Base-by-base conservation (phyloP, 495 filamentous ascomycete genomes). In the Parachaetomium inaequale region DNA sequence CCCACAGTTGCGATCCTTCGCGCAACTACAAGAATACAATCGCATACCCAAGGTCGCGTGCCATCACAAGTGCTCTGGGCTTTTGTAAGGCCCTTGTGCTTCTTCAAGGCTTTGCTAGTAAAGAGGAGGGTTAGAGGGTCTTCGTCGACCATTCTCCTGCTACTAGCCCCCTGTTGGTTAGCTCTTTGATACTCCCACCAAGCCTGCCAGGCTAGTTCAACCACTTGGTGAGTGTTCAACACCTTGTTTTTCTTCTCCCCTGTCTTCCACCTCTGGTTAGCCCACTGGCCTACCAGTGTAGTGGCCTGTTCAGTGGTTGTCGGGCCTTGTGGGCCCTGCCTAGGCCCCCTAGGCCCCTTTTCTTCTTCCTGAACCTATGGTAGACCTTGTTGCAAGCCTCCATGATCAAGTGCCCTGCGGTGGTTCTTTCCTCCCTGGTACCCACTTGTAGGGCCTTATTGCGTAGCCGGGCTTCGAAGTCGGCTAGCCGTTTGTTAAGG, bases 61-160 rank as follows among this genome's bases (percentile, higher is more conserved):
- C n/a, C n/a, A n/a, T n/a, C n/a, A n/a, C n/a, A n/a, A n/a, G n/a
- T 15, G 36, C 54, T 56, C n/a, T 34, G 40, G 28, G 42, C 42
- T 28, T 58, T 58, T 7, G 55, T 58, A 2, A 58, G 36, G 34
- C 53, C 36, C 12, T 55, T 10, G 36, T 55, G 23, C 34, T 36
- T 42, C 25, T 31, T 28, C 4, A 55, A 23, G 21, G 36, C 38
- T 14, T n/a, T 55, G 25, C 43, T 19, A 11, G 25, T 7, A 26
- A 55, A 55, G 15, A 40, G 21, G 31, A 55, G 21, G 23, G 31
- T 7, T 55, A 8, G 52, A 21, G 31, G 32, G 31, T 55, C 52
- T 25, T 38, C 8, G 32, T 55, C 32, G 11, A 19, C 52, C 12
- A 55, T 17, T 15, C 50, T 52, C 1, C 5, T 34, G 8, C n/a